These are phyloP conservation scores for Rhodomyrtus tomentosa DNA, from an alignment of 345 rosid species.

Conservation along the genomic window DNA sequence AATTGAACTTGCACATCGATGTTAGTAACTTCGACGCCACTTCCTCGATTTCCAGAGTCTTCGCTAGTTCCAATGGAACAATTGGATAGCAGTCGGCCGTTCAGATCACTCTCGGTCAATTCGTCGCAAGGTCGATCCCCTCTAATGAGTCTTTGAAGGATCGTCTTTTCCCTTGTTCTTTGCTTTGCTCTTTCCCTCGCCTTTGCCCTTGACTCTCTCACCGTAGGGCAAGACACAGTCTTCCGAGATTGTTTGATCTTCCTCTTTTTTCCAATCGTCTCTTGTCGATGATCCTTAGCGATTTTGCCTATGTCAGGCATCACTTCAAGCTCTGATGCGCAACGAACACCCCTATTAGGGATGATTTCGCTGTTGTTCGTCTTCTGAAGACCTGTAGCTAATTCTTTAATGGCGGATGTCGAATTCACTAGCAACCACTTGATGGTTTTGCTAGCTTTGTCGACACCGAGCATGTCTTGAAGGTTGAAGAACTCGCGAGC, in stretches of 20 bases:
- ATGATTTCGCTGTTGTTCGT: background rate
- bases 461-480: slow-evolving; percentile 14
- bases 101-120: background rate
- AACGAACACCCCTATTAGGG: slow-evolving; percentile 3
- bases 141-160: background rate
- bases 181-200: slow-evolving; percentile 69
- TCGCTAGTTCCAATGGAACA: background rate
- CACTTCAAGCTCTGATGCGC: slow-evolving; percentile 32
- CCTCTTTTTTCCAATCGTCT: background rate
- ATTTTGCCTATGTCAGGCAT: slow-evolving; percentile 2
- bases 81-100: background rate
- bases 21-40: background rate
- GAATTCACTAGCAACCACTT: slow-evolving; percentile 11
- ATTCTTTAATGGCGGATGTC: slow-evolving; percentile 1
- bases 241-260: background rate
- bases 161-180: slow-evolving; percentile 41
- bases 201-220: slow-evolving; percentile 41
- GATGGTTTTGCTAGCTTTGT: slow-evolving; percentile 12
- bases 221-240: background rate
- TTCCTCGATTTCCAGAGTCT: background rate
- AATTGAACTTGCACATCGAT: background rate
- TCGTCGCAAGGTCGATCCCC: background rate
- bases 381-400: background rate
- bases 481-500: slow-evolving; percentile 8
- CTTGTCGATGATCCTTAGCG: background rate